Percentiles rank a stretch among this genome's conserved stretches.
phyloP scores from a whole-genome alignment of 2,329 filamentous ascomycete genomes.

The Penicillium sclerotiorum region DNA sequence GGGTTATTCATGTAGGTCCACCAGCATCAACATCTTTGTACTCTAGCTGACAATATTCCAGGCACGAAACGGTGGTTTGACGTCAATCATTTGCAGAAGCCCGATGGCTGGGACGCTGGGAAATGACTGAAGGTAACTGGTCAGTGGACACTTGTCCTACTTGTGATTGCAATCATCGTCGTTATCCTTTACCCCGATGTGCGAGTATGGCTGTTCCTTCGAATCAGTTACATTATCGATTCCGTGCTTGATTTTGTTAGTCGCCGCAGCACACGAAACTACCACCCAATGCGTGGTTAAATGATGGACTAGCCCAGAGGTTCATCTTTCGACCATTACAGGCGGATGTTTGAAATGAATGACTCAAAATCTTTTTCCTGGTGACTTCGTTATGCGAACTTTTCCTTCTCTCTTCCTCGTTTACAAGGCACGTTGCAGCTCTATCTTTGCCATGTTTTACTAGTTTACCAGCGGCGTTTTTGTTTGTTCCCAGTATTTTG shows the following conservation, averaged over 20 bases:
- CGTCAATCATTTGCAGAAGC: conserved; percentile 77
- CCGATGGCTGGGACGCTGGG: conserved; percentile 79
- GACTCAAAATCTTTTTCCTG: neutral
- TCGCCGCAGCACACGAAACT: conserved; percentile 7
- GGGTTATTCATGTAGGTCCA: conserved; percentile 84
- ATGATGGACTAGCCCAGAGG: no score
- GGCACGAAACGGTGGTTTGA: conserved; percentile 87
- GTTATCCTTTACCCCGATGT: conserved; percentile 24
- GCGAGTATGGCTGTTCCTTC: conserved; percentile 19
- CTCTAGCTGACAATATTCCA: conserved; percentile 39
- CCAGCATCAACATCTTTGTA: neutral
- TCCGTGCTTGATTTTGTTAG: conserved; percentile 11
- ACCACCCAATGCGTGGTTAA: conserved; percentile 5
- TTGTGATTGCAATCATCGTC: conserved; percentile 21
- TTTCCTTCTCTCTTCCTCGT: neutral
- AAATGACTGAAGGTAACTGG: conserved; percentile 42
- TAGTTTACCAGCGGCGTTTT: conserved; percentile 19
- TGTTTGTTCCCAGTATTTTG: conserved; percentile 9
- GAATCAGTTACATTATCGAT: conserved; percentile 8
- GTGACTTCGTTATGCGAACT: neutral
- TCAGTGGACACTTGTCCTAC: conserved; percentile 22
- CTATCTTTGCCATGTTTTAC: conserved; percentile 17
- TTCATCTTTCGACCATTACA: neutral
- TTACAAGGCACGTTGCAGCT: conserved; percentile 5
- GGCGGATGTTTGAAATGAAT: no score